Evolutionary conservation across 1,284 basidiomycete genomes (phyloP).

Genomic region (Jaminaea rosea): DNA sequence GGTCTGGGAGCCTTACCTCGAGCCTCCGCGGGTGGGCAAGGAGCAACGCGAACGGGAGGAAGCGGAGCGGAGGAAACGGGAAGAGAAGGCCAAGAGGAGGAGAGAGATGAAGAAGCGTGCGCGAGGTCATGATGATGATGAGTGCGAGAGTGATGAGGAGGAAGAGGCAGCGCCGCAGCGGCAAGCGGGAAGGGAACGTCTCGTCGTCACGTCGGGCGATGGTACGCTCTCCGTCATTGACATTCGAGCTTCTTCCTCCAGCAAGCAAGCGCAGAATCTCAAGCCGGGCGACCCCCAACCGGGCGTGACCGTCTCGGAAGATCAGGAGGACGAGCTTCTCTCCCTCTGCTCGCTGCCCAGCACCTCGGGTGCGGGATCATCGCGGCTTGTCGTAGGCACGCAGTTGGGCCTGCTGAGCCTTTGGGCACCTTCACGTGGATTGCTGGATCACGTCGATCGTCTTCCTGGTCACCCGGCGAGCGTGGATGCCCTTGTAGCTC

Average conservation of each 20-base stretch:
- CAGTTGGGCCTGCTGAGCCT: conserved; percentile 83
- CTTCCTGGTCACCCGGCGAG: conserved; percentile 69
- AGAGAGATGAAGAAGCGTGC: conserved; percentile 13
- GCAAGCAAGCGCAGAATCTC: conserved; percentile 5
- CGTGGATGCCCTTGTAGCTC: conserved; percentile 58
- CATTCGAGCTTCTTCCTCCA: conserved; percentile 18
- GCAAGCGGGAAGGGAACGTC: conserved; percentile 11
- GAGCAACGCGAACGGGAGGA: conserved; percentile 7
- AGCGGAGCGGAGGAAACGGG: conserved; percentile 5
- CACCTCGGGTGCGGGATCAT: conserved; percentile 53
- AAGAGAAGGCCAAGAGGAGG: conserved; percentile 13
- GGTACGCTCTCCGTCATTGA: conserved; percentile 85
- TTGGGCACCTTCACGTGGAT: conserved; percentile 76
- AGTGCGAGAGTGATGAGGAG: conserved; percentile 3
- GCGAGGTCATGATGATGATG: neutral
- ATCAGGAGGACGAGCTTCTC: conserved; percentile 90
- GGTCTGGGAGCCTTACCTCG: conserved; percentile 54
- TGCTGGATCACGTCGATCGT: conserved; percentile 86
- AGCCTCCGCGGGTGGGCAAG: conserved; percentile 10
- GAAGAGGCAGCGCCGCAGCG: neutral
- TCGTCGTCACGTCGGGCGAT: conserved; percentile 56
- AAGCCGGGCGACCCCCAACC: conserved; percentile 19
- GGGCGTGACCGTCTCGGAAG: conserved; percentile 70
- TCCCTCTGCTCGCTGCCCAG: neutral
- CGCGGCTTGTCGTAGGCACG: conserved; percentile 78